A percentile compares a stretch with the other conserved stretches of the same genome.
These are phyloP conservation scores for Rhizophora apiculata DNA, from an alignment of 345 rosid genomes.

Conservation along the genomic window DNA sequence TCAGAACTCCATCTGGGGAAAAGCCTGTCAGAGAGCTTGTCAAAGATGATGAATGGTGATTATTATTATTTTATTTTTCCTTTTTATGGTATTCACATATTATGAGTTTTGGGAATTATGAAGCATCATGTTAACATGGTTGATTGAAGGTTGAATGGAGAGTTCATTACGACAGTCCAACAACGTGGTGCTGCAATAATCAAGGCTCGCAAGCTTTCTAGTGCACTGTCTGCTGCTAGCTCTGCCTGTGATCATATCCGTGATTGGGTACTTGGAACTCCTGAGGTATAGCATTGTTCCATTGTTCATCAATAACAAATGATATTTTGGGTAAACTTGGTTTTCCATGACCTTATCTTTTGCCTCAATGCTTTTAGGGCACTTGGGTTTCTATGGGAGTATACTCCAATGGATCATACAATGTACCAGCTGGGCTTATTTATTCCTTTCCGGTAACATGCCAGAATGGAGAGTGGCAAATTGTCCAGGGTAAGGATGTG, in stretches of 20 bases:
- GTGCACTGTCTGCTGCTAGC: conserved; percentile 99
- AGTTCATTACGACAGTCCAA: conserved; percentile 83
- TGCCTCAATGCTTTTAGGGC: conserved; percentile 44
- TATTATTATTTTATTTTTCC: background rate
- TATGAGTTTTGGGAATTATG: background rate
- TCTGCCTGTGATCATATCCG: conserved; percentile 98
- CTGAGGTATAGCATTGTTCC: conserved; percentile 53
- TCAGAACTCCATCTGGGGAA: conserved; percentile 61
- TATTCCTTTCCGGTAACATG: conserved; percentile 97
- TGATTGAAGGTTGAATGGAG: conserved; percentile 70
- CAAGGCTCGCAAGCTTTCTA: conserved; percentile 89
- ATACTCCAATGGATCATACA: conserved; percentile 95
- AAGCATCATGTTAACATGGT: background rate
- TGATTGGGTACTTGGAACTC: conserved; percentile 99
- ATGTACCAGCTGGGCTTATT: conserved; percentile 89
- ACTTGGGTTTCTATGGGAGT: conserved; percentile 99
- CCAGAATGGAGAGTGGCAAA: conserved; percentile 78
- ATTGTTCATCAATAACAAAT: background rate
- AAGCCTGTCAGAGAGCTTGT: conserved; percentile 80
- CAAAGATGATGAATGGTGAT: conserved; percentile 78
- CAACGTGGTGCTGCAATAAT: conserved; percentile 99
- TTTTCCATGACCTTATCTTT: background rate
- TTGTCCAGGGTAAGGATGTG: conserved; percentile 69
- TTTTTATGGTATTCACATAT: background rate
- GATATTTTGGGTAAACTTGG: background rate